Conservation (phyloP, 2,329 filamentous ascomycete species). For the Diplodia corticola region DNA sequence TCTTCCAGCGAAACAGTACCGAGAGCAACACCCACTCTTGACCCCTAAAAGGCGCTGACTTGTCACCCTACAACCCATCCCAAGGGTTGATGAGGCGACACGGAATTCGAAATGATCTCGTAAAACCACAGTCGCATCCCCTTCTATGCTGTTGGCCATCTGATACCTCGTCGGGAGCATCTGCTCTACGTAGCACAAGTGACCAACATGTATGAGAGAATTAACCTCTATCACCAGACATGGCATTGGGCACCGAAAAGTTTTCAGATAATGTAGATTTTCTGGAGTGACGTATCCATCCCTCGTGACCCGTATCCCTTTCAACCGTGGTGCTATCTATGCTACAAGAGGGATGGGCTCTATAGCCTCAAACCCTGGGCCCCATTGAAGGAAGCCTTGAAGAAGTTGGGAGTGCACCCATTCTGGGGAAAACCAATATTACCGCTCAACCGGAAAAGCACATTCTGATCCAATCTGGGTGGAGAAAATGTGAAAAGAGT, state of each 20-base stretch:
- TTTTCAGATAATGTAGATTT: neutral
- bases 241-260: neutral
- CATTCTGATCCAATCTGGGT: slow-evolving; percentile 9
- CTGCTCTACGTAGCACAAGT: neutral
- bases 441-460: neutral
- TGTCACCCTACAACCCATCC: no score
- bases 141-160: no score
- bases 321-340: slow-evolving; percentile 3
- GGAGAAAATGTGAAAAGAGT: neutral
- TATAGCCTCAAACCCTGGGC: neutral
- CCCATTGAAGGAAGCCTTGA: neutral
- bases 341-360: slow-evolving; percentile 4
- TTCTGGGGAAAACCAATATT: neutral
- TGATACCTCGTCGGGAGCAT: neutral
- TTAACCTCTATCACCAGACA: neutral
- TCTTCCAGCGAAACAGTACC: no score
- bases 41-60: no score
- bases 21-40: no score
- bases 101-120: no score
- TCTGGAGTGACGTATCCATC: slow-evolving; percentile 14
- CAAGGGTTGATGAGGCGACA: no score
- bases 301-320: neutral
- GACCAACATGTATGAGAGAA: neutral
- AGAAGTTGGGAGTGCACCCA: slow-evolving; percentile 8
- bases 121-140: no score